Evolutionary conservation across 495 filamentous ascomycete species (phyloP).

Genomic region (Daldinia bambusicola): DNA sequence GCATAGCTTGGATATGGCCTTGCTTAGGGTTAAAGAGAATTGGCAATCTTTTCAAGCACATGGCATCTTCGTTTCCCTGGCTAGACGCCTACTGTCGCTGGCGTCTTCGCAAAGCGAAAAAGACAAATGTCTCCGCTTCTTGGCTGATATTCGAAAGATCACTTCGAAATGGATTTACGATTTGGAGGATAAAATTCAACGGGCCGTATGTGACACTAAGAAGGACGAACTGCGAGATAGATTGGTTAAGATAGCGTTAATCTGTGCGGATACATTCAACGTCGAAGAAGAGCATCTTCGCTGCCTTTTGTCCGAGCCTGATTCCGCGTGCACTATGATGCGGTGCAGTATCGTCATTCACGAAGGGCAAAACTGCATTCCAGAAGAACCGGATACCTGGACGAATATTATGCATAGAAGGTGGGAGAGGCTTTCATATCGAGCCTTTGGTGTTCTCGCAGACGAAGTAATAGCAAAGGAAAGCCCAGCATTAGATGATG

Average conservation of each 20-base stretch:
- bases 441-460: conserved; percentile 43
- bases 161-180: conserved; percentile 48
- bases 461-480: conserved; percentile 48
- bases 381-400: conserved; percentile 19
- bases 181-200: conserved; percentile 43
- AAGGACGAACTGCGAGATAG: conserved; percentile 44
- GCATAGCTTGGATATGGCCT: conserved; percentile 36
- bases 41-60: conserved; percentile 60
- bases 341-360: conserved; percentile 56
- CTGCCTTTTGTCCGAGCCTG: conserved; percentile 31
- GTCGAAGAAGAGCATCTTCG: conserved; percentile 44
- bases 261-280: conserved; percentile 55
- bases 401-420: conserved; percentile 44
- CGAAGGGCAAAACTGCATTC: conserved; percentile 40
- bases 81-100: conserved; percentile 53
- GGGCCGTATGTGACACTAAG: conserved; percentile 26
- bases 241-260: conserved; percentile 50
- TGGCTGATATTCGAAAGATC: conserved; percentile 40
- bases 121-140: conserved; percentile 37
- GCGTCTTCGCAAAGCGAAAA: conserved; percentile 18
- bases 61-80: conserved; percentile 50
- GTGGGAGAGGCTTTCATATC: conserved; percentile 46
- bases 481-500: conserved; percentile 47
- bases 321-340: conserved; percentile 49
- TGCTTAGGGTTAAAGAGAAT: conserved; percentile 56